Evolutionary conservation across 163 green algal species (phyloP), one percentile per base, ranked within the genome.

Genomic region (Coccomyxa subellipsoidea): DNA sequence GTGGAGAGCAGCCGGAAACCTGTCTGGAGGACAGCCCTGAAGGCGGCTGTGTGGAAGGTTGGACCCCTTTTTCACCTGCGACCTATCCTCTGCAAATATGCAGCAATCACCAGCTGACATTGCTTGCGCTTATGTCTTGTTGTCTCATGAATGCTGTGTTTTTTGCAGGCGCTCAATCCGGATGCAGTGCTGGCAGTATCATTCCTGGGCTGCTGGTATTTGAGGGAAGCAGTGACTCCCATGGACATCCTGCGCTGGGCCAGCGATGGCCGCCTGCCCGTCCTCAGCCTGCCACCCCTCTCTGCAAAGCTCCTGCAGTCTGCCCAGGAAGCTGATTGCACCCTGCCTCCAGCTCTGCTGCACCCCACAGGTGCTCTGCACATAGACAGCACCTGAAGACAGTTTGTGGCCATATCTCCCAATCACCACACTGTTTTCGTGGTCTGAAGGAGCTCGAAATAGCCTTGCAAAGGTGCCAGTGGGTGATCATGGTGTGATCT

Each of bases 21-120:
- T 36, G 66, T 34, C n/a, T 73, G 66, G 66, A 73, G 66, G 66
- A 73, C n/a, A 36, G 66, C n/a, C 21, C 66, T 73, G 66, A 73
- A 73, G 66, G 66, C 29, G 0, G 66, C 66, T 73, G 66, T 34
- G 29, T 73, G 66, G 66, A 73, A 73, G 66, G 66, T 73, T 59
- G 47, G 47, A 18, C 21, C 47, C 47, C 47, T 18, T 59, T 59
- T 18, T 59, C 15, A 59, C n/a, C n/a, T 59, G 47, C 0, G 15
- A 12, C 47, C 47, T 27, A 23, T 59, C 47, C 47, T 18, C 1
- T 59, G 47, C 47, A 59, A 59, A 59, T n/a, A n/a, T n/a, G n/a
- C 3, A 59, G 47, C 8, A 10, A 7, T 59, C 47, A 59, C 23
- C 2, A 59, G 23, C 23, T 12, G 3, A 59, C 23, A 59, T 18